Percentiles rank a stretch among this genome's conserved stretches.
Conservation (phyloP, 2,329 filamentous ascomycete species). For the Seiridium unicorne region DNA sequence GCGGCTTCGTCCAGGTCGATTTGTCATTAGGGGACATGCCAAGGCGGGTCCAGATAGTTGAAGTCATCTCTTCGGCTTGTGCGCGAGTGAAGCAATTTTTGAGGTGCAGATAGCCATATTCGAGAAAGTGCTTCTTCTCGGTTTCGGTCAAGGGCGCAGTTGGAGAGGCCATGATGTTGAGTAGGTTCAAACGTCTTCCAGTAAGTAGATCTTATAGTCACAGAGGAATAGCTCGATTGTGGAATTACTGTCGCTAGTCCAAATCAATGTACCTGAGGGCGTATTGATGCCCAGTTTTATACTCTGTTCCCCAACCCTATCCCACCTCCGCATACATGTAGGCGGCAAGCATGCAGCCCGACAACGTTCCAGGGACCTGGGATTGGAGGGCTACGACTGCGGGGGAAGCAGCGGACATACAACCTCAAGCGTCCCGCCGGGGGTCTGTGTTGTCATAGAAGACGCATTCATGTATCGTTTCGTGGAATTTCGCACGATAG, state of each 20-base stretch:
- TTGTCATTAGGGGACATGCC: slow-evolving; percentile 64
- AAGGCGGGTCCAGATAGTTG: slow-evolving; percentile 61
- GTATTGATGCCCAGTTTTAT: background rate
- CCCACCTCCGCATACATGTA: background rate
- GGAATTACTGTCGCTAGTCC: background rate
- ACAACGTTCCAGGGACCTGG: background rate
- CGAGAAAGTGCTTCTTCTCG: slow-evolving; percentile 45
- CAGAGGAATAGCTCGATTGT: background rate
- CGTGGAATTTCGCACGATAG: background rate
- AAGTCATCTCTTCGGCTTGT: slow-evolving; percentile 27
- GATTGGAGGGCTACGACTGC: background rate
- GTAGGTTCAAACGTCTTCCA: background rate
- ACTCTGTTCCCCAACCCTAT: background rate
- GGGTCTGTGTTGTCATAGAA: too few species aligned
- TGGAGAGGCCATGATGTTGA: slow-evolving; percentile 20
- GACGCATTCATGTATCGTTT: background rate
- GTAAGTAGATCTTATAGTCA: background rate
- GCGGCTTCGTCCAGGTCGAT: slow-evolving; percentile 61
- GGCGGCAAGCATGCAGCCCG: background rate
- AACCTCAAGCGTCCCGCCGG: background rate
- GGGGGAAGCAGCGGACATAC: background rate
- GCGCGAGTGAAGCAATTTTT: slow-evolving; percentile 39
- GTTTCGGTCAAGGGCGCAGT: slow-evolving; percentile 24
- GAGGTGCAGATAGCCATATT: slow-evolving; percentile 54
- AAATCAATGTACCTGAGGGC: background rate